Percentiles rank a stretch among this genome's conserved stretches.
These are phyloP conservation scores for Cryptococcus maquisensis DNA, from an alignment of 1,284 basidiomycete species.

Conservation along the genomic window DNA sequence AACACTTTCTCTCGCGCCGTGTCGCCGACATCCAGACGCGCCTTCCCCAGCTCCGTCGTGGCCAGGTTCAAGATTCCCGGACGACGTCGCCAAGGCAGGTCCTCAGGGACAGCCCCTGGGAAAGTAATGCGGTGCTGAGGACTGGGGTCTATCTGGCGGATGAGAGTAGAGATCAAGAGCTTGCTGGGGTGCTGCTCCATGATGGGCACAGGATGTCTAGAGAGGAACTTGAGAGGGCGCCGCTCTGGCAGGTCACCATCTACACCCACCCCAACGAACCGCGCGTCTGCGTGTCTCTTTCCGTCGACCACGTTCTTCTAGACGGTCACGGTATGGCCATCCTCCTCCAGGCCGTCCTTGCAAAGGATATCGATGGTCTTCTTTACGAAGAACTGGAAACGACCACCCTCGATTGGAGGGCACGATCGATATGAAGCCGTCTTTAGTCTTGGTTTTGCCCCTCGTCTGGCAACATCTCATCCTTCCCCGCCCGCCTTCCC, in stretches of 20 bases:
- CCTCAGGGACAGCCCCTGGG: conserved; percentile 7
- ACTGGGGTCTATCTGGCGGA: not conserved
- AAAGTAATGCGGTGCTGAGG: conserved; percentile 9
- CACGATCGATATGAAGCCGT: conserved; percentile 21
- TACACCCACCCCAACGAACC: not conserved
- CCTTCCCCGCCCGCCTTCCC: conserved; percentile 27
- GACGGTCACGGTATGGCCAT: conserved; percentile 21
- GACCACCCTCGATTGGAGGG: conserved; percentile 19
- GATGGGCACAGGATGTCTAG: not conserved
- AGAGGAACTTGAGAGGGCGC: not conserved
- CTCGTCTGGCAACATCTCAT: conserved; percentile 30
- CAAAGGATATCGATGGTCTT: conserved; percentile 10
- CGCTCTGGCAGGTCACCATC: conserved; percentile 13
- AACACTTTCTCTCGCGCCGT: conserved; percentile 13
- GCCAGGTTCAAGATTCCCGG: conserved; percentile 2
- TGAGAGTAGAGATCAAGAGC: not conserved
- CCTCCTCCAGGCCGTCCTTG: conserved; percentile 8
- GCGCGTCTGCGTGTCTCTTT: conserved; percentile 4
- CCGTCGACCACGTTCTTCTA: conserved; percentile 3
- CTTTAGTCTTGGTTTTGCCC: conserved; percentile 7
- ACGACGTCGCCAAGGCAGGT: conserved; percentile 12
- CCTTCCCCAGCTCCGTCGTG: conserved; percentile 27
- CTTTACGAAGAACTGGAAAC: conserved; percentile 11
- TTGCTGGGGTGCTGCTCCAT: not conserved
- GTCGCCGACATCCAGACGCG: conserved; percentile 26